A percentile compares a stretch with the other conserved stretches of the same genome.
Evolutionary conservation across 2,329 filamentous ascomycete species (phyloP).

Genomic region (Botrytis byssoidea): DNA sequence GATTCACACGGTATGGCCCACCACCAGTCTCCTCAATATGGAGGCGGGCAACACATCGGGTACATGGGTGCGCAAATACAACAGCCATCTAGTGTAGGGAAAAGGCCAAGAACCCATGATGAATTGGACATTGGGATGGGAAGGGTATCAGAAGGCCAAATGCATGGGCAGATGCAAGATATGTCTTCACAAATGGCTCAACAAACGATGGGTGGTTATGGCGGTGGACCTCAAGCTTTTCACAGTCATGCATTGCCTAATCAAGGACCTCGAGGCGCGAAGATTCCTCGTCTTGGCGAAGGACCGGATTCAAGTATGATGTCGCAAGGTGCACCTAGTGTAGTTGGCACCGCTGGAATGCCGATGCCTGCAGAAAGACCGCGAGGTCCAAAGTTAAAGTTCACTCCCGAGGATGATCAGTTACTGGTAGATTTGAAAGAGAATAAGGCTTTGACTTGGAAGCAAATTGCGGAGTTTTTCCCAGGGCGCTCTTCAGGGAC

Average conservation of each 20-base stretch:
- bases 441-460: constrained; percentile 93
- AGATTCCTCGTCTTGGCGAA: constrained; percentile 62
- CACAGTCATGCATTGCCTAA: constrained; percentile 82
- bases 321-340: constrained; percentile 67
- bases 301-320: constrained; percentile 43
- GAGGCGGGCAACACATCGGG: constrained; percentile 51
- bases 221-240: constrained; percentile 43
- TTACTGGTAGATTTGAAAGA: constrained; percentile 88
- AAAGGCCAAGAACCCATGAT: constrained; percentile 51
- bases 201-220: constrained; percentile 51
- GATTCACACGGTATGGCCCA: constrained; percentile 55
- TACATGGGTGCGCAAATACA: constrained; percentile 45
- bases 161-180: constrained; percentile 41
- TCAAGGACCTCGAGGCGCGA: constrained; percentile 62
- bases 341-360: constrained; percentile 86
- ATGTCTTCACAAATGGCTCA: constrained; percentile 57
- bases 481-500: constrained; percentile 87
- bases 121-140: constrained; percentile 52
- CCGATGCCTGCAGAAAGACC: constrained; percentile 77
- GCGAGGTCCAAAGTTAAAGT: constrained; percentile 87
- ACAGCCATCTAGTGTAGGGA: constrained; percentile 41
- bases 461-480: constrained; percentile 96
- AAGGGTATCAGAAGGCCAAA: constrained; percentile 45
- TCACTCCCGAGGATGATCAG: constrained; percentile 88
- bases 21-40: constrained; percentile 45